Base-by-base conservation (phyloP, 2,329 filamentous ascomycete genomes). In the Ascochyta clinopodiicola region DNA sequence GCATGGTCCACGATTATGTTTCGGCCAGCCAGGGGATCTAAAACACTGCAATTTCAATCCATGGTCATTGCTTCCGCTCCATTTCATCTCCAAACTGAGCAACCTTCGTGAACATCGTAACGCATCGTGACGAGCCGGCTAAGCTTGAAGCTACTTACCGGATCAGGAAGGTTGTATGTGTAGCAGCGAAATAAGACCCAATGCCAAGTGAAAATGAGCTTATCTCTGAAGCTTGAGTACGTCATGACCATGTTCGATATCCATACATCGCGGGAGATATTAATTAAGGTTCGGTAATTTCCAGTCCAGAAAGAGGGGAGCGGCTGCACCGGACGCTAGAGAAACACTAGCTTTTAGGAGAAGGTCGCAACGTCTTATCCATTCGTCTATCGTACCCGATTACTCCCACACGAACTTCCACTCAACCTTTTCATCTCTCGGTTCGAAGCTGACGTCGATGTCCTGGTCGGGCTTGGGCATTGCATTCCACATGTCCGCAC, bases 401-500 rank as follows among this genome's bases (percentile, higher is more conserved):
- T 19, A 32, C 29, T 49, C 58, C 64, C 67, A 69, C 1, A 63
- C 43, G 17, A 72, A 69, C 42, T 63, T 67, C 63, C 62, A 66
- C 21, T 62, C 47, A 1, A 51, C 44, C 3, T 39, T 31, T 17
- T 42, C 39, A 2, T 13, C 4, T 21, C 59, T 60, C 15, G 43
- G 53, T 12, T 15, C 34, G 24, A 71, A 44, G 4, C 13, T 36
- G 2, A 72, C 65, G 9, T 55, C 21, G 10, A 72, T 22, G 49
- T 72, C 68, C 12, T 51, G 32, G 42, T 72, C 70, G 1, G 67
- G 68, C 43, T 69, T 70, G 2, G 70, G 68, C 66, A 70, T 70
- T n/a, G 67, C 67, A 25, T 71, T 70, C 70, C 70, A 72, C 36
- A 70, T 32, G 31, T 71, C 70, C 4, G 68, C 68, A 29, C 67